Conservation (phyloP, 78 protist genomes). For the Dictyostelium firmibasis region DNA sequence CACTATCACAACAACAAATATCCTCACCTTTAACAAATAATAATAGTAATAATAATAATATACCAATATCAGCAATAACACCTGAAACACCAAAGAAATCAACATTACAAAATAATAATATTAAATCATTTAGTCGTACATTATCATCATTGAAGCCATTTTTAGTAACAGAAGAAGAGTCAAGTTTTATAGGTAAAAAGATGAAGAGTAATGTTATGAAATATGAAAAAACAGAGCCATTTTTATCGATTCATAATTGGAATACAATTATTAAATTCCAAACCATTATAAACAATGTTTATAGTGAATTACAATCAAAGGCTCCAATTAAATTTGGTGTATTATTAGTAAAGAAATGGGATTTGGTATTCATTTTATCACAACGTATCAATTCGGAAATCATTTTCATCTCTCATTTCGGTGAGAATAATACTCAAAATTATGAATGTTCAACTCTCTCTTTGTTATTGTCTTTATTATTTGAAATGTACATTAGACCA, state of each 20-base stretch:
- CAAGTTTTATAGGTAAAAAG: slow-evolving; percentile 21
- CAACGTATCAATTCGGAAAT: background rate
- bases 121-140: background rate
- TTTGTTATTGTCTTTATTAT: background rate
- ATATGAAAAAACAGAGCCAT: slow-evolving; percentile 14
- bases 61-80: slow-evolving; percentile 9
- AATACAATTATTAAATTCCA: background rate
- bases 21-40: background rate
- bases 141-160: slow-evolving; percentile 26
- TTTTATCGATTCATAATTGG: slow-evolving; percentile 28
- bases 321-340: slow-evolving; percentile 11
- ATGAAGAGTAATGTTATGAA: background rate
- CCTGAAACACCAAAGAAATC: slow-evolving; percentile 18
- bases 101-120: background rate
- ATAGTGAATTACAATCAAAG: background rate
- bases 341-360: slow-evolving; percentile 12
- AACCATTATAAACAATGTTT: slow-evolving; percentile 1
- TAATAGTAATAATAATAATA: background rate
- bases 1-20: background rate
- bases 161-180: background rate
- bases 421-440: background rate
- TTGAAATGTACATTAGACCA: slow-evolving; percentile 37
- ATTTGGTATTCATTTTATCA: background rate
- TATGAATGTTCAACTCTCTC: slow-evolving; percentile 35
- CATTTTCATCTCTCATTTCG: slow-evolving; percentile 3